Evolutionary conservation across 139 green algal species (phyloP).

Genomic region (Chlorella sp.): DNA sequence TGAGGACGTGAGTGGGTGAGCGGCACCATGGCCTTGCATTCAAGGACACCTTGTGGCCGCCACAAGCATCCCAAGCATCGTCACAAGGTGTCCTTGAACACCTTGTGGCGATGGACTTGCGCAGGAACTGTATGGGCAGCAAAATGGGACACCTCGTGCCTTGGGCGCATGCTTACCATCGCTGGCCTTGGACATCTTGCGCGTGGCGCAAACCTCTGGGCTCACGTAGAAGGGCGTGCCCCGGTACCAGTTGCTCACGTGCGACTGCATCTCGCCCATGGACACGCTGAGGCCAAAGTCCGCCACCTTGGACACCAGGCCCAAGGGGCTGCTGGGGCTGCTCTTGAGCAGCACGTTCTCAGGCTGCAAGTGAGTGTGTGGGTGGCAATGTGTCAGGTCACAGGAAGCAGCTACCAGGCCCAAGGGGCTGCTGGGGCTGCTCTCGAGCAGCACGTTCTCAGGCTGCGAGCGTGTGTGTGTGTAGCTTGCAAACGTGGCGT

Average conservation of each 20-base stretch:
- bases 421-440: neutral
- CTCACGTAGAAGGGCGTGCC: conserved; percentile 26
- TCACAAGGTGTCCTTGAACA: no score
- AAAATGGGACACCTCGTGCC: no score
- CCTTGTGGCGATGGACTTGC: no score
- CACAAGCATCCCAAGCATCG: no score
- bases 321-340: neutral
- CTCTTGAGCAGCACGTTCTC: conserved; percentile 35
- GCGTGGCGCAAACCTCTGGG: conserved; percentile 4
- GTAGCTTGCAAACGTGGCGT: no score
- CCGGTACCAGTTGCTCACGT: conserved; percentile 19
- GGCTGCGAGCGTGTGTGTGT: conserved; percentile 12
- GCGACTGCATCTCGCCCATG: conserved; percentile 7
- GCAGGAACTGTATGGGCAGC: no score
- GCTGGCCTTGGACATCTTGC: conserved; percentile 1
- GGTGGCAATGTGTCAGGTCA: no score
- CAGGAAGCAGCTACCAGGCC: no score
- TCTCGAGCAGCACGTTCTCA: conserved; percentile 35
- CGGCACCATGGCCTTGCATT: no score
- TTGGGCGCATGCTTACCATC: neutral
- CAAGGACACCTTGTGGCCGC: no score
- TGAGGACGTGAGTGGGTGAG: no score
- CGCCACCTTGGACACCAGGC: conserved; percentile 4
- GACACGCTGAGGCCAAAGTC: conserved; percentile 22
- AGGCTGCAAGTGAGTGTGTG: conserved; percentile 14